Base-by-base conservation (phyloP, 371 early-diverging fungal genomes). In the Chytridiales sp. region DNA sequence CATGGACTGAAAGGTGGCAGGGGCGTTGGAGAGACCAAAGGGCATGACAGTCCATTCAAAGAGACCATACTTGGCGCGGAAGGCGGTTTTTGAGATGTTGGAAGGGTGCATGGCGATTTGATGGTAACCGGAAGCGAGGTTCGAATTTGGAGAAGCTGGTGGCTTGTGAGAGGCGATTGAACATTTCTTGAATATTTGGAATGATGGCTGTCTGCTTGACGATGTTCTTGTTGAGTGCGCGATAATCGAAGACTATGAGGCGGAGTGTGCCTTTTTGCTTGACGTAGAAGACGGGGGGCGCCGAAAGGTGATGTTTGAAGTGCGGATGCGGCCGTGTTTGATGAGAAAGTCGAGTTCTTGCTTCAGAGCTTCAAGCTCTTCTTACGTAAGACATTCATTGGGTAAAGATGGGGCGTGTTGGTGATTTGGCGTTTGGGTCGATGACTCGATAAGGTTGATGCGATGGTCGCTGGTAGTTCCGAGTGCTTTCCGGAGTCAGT, bases 31-130 rank as follows among this genome's bases (percentile, higher is more conserved):
- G 21, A 79, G 58, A 27, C 67, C 67, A 60, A 84, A 80, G 0
- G 85, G 82, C 78, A 86, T 77, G 0, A 77, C 78, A 5, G 53
- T 11, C 56, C 60, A 77, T 62, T 77, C 70, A 51, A 68, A 81
- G 29, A 72, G 72, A 21, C 74, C 73, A 41, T 64, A 68, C 8
- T 41, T 24, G 3, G 68, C 65, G 4, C 56, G 42, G 42, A 62
- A 55, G n/a, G 57, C 61, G 13, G 61, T 60, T 30, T 49, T 49
- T 21, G 21, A 21, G 21, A 68, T 32, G 59, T 47, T 49, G 29
- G 22, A 21, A 21, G 11, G 15, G n/a, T 11, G 30, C 5, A 58
- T 39, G 1, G 41, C n/a, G 0, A 51, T 21, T 27, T 41, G 51
- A 2, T 59, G 59, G 42, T 27, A 51, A 21, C 53, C 53, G 21